phyloP scores from a whole-genome alignment of 495 filamentous ascomycete genomes.

The Tuber indicum region DNA sequence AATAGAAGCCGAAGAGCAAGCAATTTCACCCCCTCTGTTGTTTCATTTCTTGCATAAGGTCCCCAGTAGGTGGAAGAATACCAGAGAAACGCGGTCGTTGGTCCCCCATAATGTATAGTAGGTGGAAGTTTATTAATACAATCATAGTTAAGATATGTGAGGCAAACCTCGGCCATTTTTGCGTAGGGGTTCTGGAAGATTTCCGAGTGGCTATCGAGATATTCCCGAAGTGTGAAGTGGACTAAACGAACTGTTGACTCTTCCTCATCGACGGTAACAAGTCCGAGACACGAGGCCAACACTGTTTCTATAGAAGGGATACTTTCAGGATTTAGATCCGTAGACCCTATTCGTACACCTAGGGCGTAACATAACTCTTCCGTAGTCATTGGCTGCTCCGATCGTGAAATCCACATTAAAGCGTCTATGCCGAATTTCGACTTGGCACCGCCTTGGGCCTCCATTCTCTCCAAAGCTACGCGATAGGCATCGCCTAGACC shows the following conservation, averaged over 20 bases:
- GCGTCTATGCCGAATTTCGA: not conserved
- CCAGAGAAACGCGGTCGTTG: too few species aligned
- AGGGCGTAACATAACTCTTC: not conserved
- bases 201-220: not conserved
- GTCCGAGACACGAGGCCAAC: not conserved
- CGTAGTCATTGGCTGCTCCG: not conserved
- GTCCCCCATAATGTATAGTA: rapidly evolving
- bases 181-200: not conserved
- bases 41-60: too few species aligned
- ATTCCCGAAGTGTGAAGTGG: not conserved
- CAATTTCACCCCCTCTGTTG: too few species aligned
- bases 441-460: not conserved
- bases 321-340: not conserved
- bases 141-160: not conserved
- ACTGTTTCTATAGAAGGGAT: not conserved
- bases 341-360: not conserved
- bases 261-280: not conserved
- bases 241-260: not conserved
- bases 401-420: not conserved
- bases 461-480: not conserved
- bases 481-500: not conserved
- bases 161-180: not conserved
- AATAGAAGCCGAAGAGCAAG: too few species aligned
- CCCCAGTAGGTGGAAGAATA: too few species aligned
- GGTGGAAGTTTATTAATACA: not conserved